A percentile compares a stretch with the other conserved stretches of the same genome.
Evolutionary conservation across 2,329 filamentous ascomycete genomes (phyloP).

Genomic region (Simplicillium sp.): DNA sequence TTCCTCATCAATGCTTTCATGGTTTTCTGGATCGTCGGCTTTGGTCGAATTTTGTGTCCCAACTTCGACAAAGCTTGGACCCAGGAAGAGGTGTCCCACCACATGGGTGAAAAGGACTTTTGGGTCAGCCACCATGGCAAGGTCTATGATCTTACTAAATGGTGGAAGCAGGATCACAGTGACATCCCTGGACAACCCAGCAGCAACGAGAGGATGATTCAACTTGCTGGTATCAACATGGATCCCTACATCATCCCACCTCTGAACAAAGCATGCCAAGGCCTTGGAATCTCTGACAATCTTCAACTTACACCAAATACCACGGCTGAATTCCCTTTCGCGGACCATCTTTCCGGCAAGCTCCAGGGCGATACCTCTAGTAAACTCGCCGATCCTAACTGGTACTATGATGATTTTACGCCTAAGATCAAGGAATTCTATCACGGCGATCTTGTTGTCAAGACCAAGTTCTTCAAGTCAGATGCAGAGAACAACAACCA

Average conservation of each 20-base stretch:
- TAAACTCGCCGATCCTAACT: constrained; percentile 52
- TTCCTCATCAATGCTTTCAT: constrained; percentile 70
- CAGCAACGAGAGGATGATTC: constrained; percentile 57
- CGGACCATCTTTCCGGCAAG: constrained; percentile 62
- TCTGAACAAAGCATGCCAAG: constrained; percentile 63
- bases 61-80: constrained; percentile 89
- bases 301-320: constrained; percentile 54
- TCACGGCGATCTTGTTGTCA: constrained; percentile 76
- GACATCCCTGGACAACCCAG: constrained; percentile 53
- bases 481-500: constrained; percentile 60
- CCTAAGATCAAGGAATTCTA: constrained; percentile 78
- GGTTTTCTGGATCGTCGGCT: constrained; percentile 85
- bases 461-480: constrained; percentile 44
- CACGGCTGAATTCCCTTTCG: constrained; percentile 45
- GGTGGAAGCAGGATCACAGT: constrained; percentile 78
- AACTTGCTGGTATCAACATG: constrained; percentile 68
- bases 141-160: constrained; percentile 88
- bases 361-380: constrained; percentile 45
- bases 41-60: constrained; percentile 79
- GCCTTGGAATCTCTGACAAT: constrained; percentile 53
- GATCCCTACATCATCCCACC: constrained; percentile 82
- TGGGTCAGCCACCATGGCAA: constrained; percentile 81
- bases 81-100: constrained; percentile 55
- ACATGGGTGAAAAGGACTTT: constrained; percentile 66
- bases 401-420: constrained; percentile 69